phyloP scores from a whole-genome alignment of 2,329 filamentous ascomycete species.

The Chrysoporthe cubensis region DNA sequence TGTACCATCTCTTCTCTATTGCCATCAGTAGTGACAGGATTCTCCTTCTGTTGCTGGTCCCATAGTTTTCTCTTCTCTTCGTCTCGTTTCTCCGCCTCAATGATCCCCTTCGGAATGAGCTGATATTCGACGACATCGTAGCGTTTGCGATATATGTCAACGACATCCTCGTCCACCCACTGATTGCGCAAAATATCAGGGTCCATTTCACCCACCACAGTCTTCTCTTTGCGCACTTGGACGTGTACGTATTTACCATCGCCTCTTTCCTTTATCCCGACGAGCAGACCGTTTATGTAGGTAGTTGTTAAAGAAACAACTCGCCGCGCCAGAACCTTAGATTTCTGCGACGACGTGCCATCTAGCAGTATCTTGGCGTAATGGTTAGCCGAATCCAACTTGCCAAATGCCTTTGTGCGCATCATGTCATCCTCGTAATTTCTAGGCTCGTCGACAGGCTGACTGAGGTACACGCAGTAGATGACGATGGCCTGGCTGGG shows the following conservation, averaged over 20 bases:
- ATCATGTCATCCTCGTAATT: background rate
- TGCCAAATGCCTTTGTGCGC: constrained; percentile 16
- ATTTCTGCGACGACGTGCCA: background rate
- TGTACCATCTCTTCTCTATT: background rate
- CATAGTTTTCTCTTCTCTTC: background rate
- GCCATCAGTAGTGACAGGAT: background rate
- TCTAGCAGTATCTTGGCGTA: constrained; percentile 21
- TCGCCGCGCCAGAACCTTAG: background rate
- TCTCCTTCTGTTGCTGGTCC: background rate
- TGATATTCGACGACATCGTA: constrained; percentile 12
- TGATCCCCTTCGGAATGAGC: constrained; percentile 11
- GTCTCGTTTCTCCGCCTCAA: background rate
- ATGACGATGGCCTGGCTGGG: constrained; percentile 6
- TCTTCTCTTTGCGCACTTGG: constrained; percentile 17
- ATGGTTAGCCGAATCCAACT: constrained; percentile 16
- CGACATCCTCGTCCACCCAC: constrained; percentile 19
- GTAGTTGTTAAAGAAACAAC: background rate
- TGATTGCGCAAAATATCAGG: constrained; percentile 9
- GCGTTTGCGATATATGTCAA: constrained; percentile 18
- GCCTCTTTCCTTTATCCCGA: constrained; percentile 12
- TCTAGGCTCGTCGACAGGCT: background rate
- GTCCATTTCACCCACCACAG: constrained; percentile 7
- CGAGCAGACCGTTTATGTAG: constrained; percentile 8
- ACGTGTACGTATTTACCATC: constrained; percentile 16
- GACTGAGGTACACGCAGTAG: constrained; percentile 20